A percentile compares a stretch with the other conserved stretches of the same genome.
Evolutionary conservation across 257 asterid species (phyloP).

Genomic region (Solanum piurae): DNA sequence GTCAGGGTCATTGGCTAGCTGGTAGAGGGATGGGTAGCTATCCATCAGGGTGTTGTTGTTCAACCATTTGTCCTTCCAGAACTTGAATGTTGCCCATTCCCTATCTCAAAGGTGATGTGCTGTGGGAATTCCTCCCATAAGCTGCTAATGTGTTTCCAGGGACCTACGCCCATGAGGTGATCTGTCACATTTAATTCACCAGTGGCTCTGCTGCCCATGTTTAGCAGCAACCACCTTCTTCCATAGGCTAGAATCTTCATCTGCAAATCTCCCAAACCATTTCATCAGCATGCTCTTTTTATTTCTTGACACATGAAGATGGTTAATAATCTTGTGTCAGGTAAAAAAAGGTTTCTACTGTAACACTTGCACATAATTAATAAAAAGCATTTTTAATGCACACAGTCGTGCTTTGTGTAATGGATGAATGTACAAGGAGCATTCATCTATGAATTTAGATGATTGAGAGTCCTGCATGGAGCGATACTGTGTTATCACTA

Average conservation of each 20-base stretch:
- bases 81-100: background rate
- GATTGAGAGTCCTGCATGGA: slow-evolving; percentile 1
- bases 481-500: background rate
- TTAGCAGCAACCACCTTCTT: background rate
- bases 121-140: background rate
- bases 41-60: background rate
- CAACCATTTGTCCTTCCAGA: background rate
- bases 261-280: background rate
- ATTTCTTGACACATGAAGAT: background rate
- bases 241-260: background rate
- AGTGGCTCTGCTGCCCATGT: background rate
- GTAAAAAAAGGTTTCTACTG: background rate
- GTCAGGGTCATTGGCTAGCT: background rate
- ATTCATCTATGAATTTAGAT: background rate
- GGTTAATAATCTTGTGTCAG: background rate
- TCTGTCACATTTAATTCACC: background rate
- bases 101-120: background rate
- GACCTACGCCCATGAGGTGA: background rate
- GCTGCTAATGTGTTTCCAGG: background rate
- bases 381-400: background rate
- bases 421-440: background rate
- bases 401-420: background rate
- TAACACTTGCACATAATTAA: background rate
- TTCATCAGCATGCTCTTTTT: background rate
- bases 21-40: background rate